phyloP scores from a whole-genome alignment of 208 protist species.

The Polymyxa betae region DNA sequence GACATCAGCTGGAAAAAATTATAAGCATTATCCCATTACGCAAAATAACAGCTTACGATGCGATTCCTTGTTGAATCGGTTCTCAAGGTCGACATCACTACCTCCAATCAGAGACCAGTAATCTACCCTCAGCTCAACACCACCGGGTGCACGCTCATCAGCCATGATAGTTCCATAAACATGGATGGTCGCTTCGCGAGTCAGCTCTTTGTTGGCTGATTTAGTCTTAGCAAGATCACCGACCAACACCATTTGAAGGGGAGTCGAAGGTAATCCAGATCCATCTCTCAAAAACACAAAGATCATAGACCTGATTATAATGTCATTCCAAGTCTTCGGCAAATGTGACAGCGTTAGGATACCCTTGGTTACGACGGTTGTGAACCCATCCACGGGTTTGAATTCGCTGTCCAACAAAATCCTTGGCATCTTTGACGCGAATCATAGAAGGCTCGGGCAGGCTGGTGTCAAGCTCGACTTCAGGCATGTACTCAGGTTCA shows the following conservation, averaged over 20 bases:
- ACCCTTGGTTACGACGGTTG: slow-evolving; percentile 85
- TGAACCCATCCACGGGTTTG: slow-evolving; percentile 92
- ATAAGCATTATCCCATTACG: background rate
- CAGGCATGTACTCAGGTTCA: background rate
- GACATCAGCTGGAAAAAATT: slow-evolving; percentile 51
- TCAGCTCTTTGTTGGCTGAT: slow-evolving; percentile 76
- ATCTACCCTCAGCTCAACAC: slow-evolving; percentile 76
- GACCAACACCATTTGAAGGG: slow-evolving; percentile 77
- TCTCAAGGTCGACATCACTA: slow-evolving; percentile 73
- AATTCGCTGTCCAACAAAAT: slow-evolving; percentile 73
- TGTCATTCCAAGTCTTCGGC: background rate
- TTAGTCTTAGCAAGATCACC: slow-evolving; percentile 67
- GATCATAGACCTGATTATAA: slow-evolving; percentile 73
- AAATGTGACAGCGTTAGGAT: slow-evolving; percentile 50
- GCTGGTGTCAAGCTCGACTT: slow-evolving; percentile 12
- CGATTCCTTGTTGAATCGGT: slow-evolving; percentile 80
- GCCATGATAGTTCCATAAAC: slow-evolving; percentile 74
- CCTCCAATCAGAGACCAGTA: slow-evolving; percentile 77
- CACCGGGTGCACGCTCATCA: slow-evolving; percentile 69
- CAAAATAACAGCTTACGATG: slow-evolving; percentile 77
- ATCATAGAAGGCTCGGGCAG: background rate
- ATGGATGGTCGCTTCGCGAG: slow-evolving; percentile 82
- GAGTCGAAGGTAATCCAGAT: slow-evolving; percentile 88
- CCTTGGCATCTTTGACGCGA: slow-evolving; percentile 42
- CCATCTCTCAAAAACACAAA: slow-evolving; percentile 96